Conservation (phyloP, 2,329 filamentous ascomycete genomes). For the Emergomyces orientalis region DNA sequence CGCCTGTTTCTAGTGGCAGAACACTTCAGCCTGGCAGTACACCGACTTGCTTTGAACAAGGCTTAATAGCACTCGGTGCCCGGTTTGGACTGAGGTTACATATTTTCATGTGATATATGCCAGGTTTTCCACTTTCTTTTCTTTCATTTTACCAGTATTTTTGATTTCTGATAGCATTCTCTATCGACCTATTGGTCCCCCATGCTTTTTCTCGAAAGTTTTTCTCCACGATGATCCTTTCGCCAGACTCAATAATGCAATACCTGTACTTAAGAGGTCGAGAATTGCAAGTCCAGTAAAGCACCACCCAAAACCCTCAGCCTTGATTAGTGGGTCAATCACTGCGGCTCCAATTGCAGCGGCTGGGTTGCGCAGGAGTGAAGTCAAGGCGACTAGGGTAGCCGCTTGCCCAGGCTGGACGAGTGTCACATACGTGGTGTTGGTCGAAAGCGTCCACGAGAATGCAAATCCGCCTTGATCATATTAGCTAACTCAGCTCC, state of each 20-base stretch:
- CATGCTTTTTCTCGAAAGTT: constrained; percentile 5
- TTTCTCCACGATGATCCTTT: constrained; percentile 3
- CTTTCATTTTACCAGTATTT: background rate
- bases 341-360: constrained; percentile 6
- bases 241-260: background rate
- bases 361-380: constrained; percentile 4
- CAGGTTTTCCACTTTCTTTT: background rate
- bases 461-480: constrained; percentile 3
- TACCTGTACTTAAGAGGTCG: background rate
- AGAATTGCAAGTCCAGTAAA: constrained; percentile 7
- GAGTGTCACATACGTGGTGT: constrained; percentile 6
- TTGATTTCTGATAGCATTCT: background rate
- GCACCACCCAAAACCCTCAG: constrained; percentile 9
- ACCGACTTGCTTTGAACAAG: background rate
- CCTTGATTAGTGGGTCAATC: constrained; percentile 1
- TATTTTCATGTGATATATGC: background rate
- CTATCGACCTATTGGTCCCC: background rate
- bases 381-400: constrained; percentile 5
- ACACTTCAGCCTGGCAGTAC: background rate
- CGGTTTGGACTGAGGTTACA: background rate
- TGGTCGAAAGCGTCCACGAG: constrained; percentile 6
- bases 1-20: background rate
- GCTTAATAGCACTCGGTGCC: background rate
- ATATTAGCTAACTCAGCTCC: background rate
- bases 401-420: constrained; percentile 6